Evolutionary conservation across 2,329 filamentous ascomycete species (phyloP), one percentile per base, ranked within the genome.

Genomic region (Neocatenulostroma microsporum): DNA sequence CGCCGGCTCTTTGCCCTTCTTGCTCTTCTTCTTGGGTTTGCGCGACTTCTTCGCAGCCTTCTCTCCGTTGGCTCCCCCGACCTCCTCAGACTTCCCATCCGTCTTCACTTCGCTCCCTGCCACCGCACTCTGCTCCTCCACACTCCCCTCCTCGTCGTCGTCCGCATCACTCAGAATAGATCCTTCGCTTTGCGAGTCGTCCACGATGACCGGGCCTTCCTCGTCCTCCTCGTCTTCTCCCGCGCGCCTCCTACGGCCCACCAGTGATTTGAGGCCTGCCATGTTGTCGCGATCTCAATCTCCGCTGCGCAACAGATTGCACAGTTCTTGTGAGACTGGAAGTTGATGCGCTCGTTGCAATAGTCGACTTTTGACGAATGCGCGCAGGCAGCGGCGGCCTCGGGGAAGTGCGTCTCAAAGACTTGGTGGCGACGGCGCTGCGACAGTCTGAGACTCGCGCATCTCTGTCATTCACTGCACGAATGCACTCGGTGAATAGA

Each of bases 161-260:
- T 76, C 74, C 30, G 64, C 64, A 42, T 76, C 72, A 48, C 68
- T 78, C 44, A 69, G 64, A 15, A 67, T 61, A 10, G 76, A 79
- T 24, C 66, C 70, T 55, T 80, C 77, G 56, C 74, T 80, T 60
- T 78, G 62, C 26, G 76, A 80, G 55, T 80, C 76, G 48, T 78
- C 74, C 34, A 73, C 70, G 39, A 72, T 72, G 34, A 64, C 65
- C 42, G 72, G 50, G 25, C 53, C 56, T 45, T 66, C 61, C 34
- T 83, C 79, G 47, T 83, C 80, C 51, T 83, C 80, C 49, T 73
- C 79, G 57, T 84, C 80, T 53, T 84, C 79, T 60, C 79, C 78
- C 48, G 78, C 71, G 50, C 79, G 75, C 58, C 80, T 77, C 54
- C 80, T 75, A 50, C 76, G 76, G 57, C 77, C 76, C 60, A 82